Evolutionary conservation across 176 grass and related monocot species (phyloP).

Genomic region (Oryza glumipatula): DNA sequence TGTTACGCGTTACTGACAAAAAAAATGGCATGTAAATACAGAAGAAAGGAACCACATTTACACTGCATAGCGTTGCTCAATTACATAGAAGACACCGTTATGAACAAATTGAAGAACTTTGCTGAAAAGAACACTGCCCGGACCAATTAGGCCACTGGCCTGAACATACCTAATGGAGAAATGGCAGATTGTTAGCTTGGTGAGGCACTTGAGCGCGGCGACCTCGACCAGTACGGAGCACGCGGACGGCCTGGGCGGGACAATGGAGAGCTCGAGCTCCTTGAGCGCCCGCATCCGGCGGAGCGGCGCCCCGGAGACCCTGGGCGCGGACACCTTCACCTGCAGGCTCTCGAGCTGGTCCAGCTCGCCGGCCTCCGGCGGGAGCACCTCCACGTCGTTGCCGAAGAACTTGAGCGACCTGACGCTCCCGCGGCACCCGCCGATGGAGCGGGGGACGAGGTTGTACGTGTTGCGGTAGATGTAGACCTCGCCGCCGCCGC

Average conservation of each 20-base stretch:
- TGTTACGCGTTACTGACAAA: background rate
- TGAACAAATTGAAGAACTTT: background rate
- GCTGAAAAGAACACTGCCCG: background rate
- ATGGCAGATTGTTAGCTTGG: conserved; percentile 79
- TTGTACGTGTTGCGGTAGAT: conserved; percentile 83
- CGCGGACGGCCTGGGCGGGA: conserved; percentile 67
- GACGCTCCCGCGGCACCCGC: conserved; percentile 44
- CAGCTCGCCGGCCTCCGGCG: conserved; percentile 64
- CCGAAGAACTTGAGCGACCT: conserved; percentile 92
- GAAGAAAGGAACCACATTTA: conserved; percentile 19
- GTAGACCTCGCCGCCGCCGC: conserved; percentile 63
- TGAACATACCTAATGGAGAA: conserved; percentile 75
- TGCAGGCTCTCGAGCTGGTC: conserved; percentile 77
- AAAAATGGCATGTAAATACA: background rate
- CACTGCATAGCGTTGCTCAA: background rate
- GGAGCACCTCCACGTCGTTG: conserved; percentile 92
- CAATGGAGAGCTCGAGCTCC: conserved; percentile 83
- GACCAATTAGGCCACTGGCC: background rate
- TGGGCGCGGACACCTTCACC: conserved; percentile 82
- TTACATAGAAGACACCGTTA: background rate
- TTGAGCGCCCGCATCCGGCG: conserved; percentile 69
- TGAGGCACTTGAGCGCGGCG: conserved; percentile 66
- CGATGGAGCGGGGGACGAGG: conserved; percentile 66
- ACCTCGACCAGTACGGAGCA: conserved; percentile 83
- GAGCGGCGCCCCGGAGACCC: conserved; percentile 61